Evolutionary conservation across 2,329 filamentous ascomycete species (phyloP), one percentile per base, ranked within the genome.

Genomic region (Penicillium sp.): DNA sequence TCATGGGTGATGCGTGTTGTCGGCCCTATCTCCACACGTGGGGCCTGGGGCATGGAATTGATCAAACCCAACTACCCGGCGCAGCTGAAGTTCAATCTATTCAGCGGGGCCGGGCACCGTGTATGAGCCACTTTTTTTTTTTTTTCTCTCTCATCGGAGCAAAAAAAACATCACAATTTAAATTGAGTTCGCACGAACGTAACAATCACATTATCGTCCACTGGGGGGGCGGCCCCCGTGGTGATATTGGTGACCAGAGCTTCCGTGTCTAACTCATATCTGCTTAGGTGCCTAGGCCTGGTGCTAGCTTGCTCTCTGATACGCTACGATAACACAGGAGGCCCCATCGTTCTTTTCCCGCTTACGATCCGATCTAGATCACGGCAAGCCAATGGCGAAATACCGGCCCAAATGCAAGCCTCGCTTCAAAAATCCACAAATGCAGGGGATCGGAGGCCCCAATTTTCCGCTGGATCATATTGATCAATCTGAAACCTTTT

Each of bases 331-430:
- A 42, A 23, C 39, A 42, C 3, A 31, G 11, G 33, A 13, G 16
- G 59, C 55, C 57, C 60, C 63, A 61, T 56, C 53, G 60, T 60
- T 64, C 60, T 26, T 37, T 42, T 21, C 29, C 57, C 53, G 29
- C 47, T 47, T 47, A 49, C 55, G 59, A 65, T 66, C 63, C 57
- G 62, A 66, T 66, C 63, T 55, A 63, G 64, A 66, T 67, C 54
- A 19, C 31, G 5, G 29, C 35, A 44, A 23, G 7, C 43, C 43
- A 54, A 43, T 49, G 27, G 33, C n/a, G 26, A 42, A 23, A 19
- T 19, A 19, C 39, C 19, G n/a, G 39, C 2, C 4, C 44, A 23
- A 33, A 29, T n/a, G 23, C 26, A 9, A 19, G 10, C 31, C 49
- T 65, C 63, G 64, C 57, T 56, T 58, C 39, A 43, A 59, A 53